These are phyloP conservation scores for Lonicera japonica DNA, from an alignment of 129 eudicot species.

Conservation along the genomic window DNA sequence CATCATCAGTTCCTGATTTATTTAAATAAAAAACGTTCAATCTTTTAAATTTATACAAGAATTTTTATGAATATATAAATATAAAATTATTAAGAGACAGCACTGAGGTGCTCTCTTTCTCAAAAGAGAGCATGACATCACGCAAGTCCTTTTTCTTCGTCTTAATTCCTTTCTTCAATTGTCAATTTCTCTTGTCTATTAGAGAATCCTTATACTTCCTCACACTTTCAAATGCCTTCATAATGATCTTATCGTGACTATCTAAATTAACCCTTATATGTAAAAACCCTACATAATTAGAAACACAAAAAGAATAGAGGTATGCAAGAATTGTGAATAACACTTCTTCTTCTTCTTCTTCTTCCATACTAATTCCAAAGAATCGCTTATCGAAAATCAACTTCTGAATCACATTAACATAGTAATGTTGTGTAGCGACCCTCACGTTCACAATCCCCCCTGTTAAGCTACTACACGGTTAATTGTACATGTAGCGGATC, in stretches of 20 bases:
- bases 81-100: constrained; percentile 9
- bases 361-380: constrained; percentile 20
- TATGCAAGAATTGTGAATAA: constrained; percentile 5
- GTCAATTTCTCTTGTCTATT: constrained; percentile 24
- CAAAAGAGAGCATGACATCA: constrained; percentile 33
- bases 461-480: neutral
- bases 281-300: constrained; percentile 34
- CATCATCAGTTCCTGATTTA: constrained; percentile 12
- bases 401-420: constrained; percentile 22
- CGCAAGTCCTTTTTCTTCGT: constrained; percentile 31
- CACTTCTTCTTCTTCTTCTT: constrained; percentile 34
- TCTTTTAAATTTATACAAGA: no score
- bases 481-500: constrained; percentile 15
- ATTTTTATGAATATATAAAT: neutral
- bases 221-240: neutral
- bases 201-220: constrained; percentile 29
- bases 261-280: constrained; percentile 27
- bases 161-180: constrained; percentile 21
- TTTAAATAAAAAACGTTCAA: neutral
- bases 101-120: neutral
- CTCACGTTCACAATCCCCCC: constrained; percentile 23
- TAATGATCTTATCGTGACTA: constrained; percentile 20
- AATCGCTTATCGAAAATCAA: constrained; percentile 21
- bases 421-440: constrained; percentile 18
- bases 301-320: constrained; percentile 20